Conservation (phyloP, 352 stramenopile species). For the Phytophthora pisi region DNA sequence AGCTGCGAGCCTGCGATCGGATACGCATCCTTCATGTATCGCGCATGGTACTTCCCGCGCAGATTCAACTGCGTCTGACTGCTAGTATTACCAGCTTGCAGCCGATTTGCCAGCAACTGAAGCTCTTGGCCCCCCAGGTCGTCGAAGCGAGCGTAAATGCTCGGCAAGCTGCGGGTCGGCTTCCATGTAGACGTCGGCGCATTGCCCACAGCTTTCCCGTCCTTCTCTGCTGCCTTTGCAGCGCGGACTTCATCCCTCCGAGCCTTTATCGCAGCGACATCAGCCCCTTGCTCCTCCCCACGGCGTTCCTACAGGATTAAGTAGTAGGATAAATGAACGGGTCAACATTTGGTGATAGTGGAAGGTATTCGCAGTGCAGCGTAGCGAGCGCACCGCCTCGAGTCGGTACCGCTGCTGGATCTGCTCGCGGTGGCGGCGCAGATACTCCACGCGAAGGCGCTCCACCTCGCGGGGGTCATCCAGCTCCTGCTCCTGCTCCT, state of each 20-base stretch:
- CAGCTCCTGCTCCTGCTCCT: constrained; percentile 10
- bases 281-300: constrained; percentile 33
- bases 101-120: constrained; percentile 49
- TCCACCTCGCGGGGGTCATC: constrained; percentile 43
- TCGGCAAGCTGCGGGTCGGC: constrained; percentile 15
- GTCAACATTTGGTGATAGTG: too few relatives aligned
- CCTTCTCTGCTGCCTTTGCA: constrained; percentile 7
- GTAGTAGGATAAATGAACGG: not conserved
- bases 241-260: constrained; percentile 33
- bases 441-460: constrained; percentile 41
- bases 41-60: constrained; percentile 70
- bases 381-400: constrained; percentile 46
- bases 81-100: constrained; percentile 23
- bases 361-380: not conserved
- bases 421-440: constrained; percentile 49
- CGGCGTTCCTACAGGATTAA: constrained; percentile 39
- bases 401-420: constrained; percentile 62
- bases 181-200: constrained; percentile 5
- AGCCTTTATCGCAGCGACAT: constrained; percentile 36
- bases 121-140: constrained; percentile 46
- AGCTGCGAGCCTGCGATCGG: constrained; percentile 78
- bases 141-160: constrained; percentile 60
- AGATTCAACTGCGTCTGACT: constrained; percentile 46
- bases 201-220: not conserved
- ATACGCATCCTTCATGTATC: constrained; percentile 72